Base-by-base conservation (phyloP, 139 green algal genomes). In the Chlamydomonas asymmetrica region DNA sequence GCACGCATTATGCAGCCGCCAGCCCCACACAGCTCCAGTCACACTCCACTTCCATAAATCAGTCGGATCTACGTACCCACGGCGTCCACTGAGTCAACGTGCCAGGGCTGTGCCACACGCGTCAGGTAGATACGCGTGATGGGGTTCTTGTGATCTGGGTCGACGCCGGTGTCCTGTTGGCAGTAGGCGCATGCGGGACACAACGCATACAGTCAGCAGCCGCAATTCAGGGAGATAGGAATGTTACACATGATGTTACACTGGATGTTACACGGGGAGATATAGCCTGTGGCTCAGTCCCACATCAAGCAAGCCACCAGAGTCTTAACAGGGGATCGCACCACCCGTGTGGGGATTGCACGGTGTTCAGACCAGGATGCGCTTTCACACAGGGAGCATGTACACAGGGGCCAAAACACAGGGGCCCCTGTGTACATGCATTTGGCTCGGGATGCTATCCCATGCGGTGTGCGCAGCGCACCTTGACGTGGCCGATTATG, bases 51-150 rank as follows among this genome's bases (percentile, higher is more conserved):
- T n/a, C n/a, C n/a, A n/a, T n/a, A n/a, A n/a, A n/a, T n/a, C n/a
- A n/a, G n/a, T n/a, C n/a, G n/a, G n/a, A n/a, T n/a, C n/a, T n/a
- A n/a, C n/a, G n/a, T n/a, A 82, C 82, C 81, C n/a, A 93, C 85
- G n/a, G 88, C 67, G 56, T 90, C 89, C 13, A 66, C 60, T 29
- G 54, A 75, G 69, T 92, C 88, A 34, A 85, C 86, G 84, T 93
- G 88, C 62, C 60, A 88, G 0, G 81, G 86, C 74, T 91, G 79
- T 1, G 82, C 86, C 3, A 52, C 80, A 16, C 78, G 60, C 2
- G 89, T 94, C 62, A 87, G 84, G 66, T 92, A 94, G 18, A 94
- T 82, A 32, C 90, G 87, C 0, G 87, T 92, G 49, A 71, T 75
- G 32, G 88, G 84, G 41, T 83, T 61, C 29, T 80, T 76, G 49